A percentile compares a stretch with the other conserved stretches of the same genome.
phyloP scores from a whole-genome alignment of 2,329 filamentous ascomycete species.

The Venturiaceae sp. region DNA sequence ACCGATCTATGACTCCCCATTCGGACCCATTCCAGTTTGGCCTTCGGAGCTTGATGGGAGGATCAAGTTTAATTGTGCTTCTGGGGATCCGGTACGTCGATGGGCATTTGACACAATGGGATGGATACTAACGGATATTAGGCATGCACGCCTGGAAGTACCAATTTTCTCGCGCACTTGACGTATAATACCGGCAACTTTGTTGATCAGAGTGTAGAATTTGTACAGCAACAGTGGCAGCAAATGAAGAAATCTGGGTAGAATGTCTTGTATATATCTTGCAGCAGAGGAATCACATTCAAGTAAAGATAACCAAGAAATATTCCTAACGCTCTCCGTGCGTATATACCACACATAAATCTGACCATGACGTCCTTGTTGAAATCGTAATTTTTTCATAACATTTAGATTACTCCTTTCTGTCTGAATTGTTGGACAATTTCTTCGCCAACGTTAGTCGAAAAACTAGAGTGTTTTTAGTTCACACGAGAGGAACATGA shows the following conservation, averaged over 20 bases:
- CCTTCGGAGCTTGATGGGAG: conserved; percentile 6
- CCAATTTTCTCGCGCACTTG: not conserved
- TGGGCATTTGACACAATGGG: not conserved
- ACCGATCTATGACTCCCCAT: conserved; percentile 6
- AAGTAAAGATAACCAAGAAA: no score
- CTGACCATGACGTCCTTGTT: no score
- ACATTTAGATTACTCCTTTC: no score
- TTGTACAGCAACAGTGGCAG: not conserved
- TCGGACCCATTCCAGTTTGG: conserved; percentile 7
- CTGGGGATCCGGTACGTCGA: not conserved
- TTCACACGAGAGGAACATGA: no score
- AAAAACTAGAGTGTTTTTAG: no score
- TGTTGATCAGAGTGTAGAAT: not conserved
- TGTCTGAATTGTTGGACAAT: no score
- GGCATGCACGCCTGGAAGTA: not conserved
- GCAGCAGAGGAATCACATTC: no score
- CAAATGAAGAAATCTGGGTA: not conserved
- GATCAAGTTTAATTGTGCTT: conserved; percentile 6
- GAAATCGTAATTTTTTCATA: no score
- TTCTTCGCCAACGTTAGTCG: no score
- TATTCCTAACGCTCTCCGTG: no score
- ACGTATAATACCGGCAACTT: not conserved
- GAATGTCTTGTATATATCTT: no score
- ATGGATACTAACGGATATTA: not conserved
- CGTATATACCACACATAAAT: no score